Evolutionary conservation across 768 basidiomycete species (phyloP).

Genomic region (Russula abietina): DNA sequence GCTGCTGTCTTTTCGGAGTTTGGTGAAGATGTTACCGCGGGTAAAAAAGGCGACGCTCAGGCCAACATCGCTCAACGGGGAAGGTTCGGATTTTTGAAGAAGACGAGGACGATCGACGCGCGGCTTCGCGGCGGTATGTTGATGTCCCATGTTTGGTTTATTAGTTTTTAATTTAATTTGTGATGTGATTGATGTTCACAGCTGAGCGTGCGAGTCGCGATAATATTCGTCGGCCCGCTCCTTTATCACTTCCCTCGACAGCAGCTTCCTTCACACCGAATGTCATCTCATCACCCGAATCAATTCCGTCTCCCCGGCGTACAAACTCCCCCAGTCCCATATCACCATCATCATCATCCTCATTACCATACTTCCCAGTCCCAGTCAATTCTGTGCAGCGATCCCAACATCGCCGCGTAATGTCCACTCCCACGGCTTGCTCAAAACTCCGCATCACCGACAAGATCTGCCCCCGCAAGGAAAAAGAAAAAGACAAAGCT

Average conservation of each 20-base stretch:
- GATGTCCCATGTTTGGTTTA: background rate
- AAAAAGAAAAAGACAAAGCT: constrained; percentile 10
- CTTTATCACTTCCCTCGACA: constrained; percentile 1
- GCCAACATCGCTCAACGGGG: constrained; percentile 5
- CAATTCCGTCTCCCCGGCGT: background rate
- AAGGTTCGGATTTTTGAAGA: constrained; percentile 16
- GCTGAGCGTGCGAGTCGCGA: background rate
- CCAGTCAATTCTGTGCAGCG: background rate
- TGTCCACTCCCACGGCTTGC: background rate
- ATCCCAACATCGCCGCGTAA: constrained; percentile 7
- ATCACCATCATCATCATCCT: too few relatives aligned
- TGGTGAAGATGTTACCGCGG: background rate
- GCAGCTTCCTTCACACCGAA: background rate
- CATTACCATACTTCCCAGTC: background rate
- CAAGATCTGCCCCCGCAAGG: constrained; percentile 14
- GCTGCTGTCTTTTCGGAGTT: constrained; percentile 3
- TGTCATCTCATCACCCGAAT: background rate
- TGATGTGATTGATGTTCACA: background rate
- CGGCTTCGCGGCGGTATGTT: background rate
- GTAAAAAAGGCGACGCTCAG: background rate
- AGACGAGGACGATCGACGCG: constrained; percentile 8
- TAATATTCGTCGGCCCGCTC: background rate
- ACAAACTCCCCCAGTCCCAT: constrained; percentile 8
- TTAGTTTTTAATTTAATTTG: background rate
- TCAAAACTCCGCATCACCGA: constrained; percentile 14